A percentile compares a stretch with the other conserved stretches of the same genome.
phyloP scores from a whole-genome alignment of 495 filamentous ascomycete species.

The Talaromyces stipitatus region DNA sequence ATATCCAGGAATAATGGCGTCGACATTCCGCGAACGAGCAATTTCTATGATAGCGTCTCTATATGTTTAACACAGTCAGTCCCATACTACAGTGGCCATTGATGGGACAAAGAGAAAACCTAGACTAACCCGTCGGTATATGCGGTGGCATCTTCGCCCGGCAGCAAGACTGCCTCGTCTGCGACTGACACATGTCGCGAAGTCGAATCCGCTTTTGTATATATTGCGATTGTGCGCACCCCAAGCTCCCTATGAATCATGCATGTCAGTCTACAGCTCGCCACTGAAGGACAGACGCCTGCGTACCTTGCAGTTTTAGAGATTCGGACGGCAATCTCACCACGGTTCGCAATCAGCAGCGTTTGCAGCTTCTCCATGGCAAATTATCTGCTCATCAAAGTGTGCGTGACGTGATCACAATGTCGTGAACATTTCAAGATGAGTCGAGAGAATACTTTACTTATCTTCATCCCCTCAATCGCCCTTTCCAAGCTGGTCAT shows the following conservation, averaged over 20 bases:
- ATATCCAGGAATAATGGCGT: conserved; percentile 51
- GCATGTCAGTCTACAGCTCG: background rate
- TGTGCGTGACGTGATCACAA: too few relatives aligned
- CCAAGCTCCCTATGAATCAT: background rate
- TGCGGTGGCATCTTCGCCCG: background rate
- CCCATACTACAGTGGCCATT: too few relatives aligned
- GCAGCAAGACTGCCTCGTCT: background rate
- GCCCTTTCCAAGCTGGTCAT: too few relatives aligned
- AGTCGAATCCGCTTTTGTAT: background rate
- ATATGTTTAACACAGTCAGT: too few relatives aligned
- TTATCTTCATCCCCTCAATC: too few relatives aligned
- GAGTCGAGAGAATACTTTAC: too few relatives aligned
- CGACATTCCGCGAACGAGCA: conserved; percentile 28
- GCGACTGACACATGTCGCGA: background rate
- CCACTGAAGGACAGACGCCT: background rate
- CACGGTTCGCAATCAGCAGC: background rate
- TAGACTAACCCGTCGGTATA: background rate
- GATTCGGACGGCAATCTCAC: background rate
- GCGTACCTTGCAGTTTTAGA: background rate
- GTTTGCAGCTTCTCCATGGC: background rate
- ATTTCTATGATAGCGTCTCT: conserved; percentile 42
- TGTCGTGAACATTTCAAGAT: too few relatives aligned
- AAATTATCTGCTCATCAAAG: too few relatives aligned
- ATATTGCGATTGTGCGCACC: background rate
- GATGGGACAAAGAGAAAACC: too few relatives aligned